A percentile compares a stretch with the other conserved stretches of the same genome.
Conservation (phyloP, 116 monocot species). For the Posidonia oceanica region DNA sequence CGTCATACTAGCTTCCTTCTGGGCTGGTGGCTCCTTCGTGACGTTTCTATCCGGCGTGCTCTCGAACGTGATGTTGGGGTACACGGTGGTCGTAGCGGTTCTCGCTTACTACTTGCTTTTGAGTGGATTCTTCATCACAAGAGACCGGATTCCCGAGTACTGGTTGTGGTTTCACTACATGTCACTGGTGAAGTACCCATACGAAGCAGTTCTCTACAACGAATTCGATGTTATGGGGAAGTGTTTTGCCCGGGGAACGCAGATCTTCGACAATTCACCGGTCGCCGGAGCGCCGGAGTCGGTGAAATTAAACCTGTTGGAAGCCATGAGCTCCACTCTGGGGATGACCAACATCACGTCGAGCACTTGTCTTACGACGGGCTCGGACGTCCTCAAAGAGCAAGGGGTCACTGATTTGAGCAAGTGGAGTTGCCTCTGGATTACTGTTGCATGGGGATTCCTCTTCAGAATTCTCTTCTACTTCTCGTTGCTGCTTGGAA, state of each 20-base stretch:
- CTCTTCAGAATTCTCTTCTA: slow-evolving; percentile 71
- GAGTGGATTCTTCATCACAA: too few relatives aligned
- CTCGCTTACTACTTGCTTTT: too few relatives aligned
- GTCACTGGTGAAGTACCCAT: slow-evolving; percentile 67
- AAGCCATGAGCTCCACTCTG: slow-evolving; percentile 27
- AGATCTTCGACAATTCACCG: slow-evolving; percentile 62
- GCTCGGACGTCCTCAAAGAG: slow-evolving; percentile 30
- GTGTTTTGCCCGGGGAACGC: slow-evolving; percentile 44
- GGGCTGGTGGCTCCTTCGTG: too few relatives aligned
- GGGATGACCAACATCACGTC: slow-evolving; percentile 18
- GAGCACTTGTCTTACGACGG: slow-evolving; percentile 45
- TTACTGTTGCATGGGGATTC: slow-evolving; percentile 64
- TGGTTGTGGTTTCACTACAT: too few relatives aligned
- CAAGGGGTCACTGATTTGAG: slow-evolving; percentile 45
- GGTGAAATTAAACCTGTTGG: slow-evolving; percentile 27
- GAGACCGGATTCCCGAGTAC: too few relatives aligned
- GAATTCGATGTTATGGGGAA: slow-evolving; percentile 34
- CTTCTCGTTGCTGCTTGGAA: slow-evolving; percentile 43
- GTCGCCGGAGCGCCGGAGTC: slow-evolving; percentile 15
- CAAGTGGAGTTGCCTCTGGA: slow-evolving; percentile 57
- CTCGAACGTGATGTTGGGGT: too few relatives aligned
- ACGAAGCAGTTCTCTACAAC: slow-evolving; percentile 49
- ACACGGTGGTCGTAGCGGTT: too few relatives aligned
- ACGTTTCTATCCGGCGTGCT: too few relatives aligned
- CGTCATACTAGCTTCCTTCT: too few relatives aligned